Conservation (phyloP, 345 rosid genomes). For the Kernera saxatilis region DNA sequence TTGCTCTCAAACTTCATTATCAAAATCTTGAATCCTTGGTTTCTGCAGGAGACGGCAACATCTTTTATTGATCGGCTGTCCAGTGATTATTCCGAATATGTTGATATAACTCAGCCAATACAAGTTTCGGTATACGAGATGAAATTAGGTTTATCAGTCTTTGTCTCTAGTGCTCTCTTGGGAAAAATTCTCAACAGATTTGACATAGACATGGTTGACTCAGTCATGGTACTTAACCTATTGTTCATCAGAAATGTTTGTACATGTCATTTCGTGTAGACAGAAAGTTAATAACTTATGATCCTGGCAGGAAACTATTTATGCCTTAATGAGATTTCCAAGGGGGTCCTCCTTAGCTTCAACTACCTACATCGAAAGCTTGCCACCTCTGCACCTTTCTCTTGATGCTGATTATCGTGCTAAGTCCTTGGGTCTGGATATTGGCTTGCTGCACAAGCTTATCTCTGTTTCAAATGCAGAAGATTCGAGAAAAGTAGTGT, state of each 20-base stretch:
- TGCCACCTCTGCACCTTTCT: constrained; percentile 35
- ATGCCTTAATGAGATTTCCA: constrained; percentile 81
- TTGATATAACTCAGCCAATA: constrained; percentile 76
- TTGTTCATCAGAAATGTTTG: constrained; percentile 8
- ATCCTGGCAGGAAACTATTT: constrained; percentile 56
- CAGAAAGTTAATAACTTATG: constrained; percentile 15
- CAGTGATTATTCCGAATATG: constrained; percentile 54
- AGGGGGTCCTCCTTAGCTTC: constrained; percentile 35
- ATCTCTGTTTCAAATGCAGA: constrained; percentile 40
- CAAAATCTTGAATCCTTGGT: constrained; percentile 16
- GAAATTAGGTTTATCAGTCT: constrained; percentile 73
- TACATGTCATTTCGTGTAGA: neutral
- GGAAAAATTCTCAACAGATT: constrained; percentile 35
- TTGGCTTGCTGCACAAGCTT: constrained; percentile 59
- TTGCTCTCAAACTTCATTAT: neutral
- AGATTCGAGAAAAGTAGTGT: constrained; percentile 40
- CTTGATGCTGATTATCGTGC: constrained; percentile 34
- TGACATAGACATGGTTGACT: constrained; percentile 43
- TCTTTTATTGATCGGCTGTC: constrained; percentile 57
- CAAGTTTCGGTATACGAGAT: constrained; percentile 93
- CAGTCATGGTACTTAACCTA: constrained; percentile 48
- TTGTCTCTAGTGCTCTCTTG: constrained; percentile 46
- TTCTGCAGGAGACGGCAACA: constrained; percentile 65
- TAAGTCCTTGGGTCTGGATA: constrained; percentile 39
- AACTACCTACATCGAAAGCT: constrained; percentile 22